Base-by-base conservation (phyloP, 768 basidiomycete genomes). In the Lentinus brumalis region DNA sequence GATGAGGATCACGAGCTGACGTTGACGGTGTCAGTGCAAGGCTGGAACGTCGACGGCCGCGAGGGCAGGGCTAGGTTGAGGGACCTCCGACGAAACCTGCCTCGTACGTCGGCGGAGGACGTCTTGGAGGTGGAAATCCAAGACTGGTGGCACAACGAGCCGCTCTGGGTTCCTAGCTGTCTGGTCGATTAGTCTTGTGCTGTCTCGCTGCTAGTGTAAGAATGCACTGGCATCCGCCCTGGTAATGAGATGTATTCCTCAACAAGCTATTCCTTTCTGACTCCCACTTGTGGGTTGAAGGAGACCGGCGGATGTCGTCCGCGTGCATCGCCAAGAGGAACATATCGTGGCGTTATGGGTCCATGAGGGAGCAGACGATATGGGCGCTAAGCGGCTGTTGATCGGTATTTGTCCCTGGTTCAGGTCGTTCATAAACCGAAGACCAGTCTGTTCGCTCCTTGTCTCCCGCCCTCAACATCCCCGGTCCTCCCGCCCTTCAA, bases 371-470 rank as follows among this genome's bases (percentile, higher is more conserved):
- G 21, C 46, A 8, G 35, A 35, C 6, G 35, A 35, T 35, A 35
- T 35, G 35, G 35, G 35, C 35, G 35, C 35, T 29, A 26, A 14
- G 16, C n/a, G 21, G 44, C n/a, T 49, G 46, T 49, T 49, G 46
- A 26, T 4, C 12, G 46, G 8, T 49, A 26, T 49, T 49, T 49
- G 46, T 18, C 9, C 21, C 12, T 26, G 46, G 46, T 49, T 49
- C 21, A 26, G 10, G 46, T 26, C 12, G 46, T 12, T 49, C 46
- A 49, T 49, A 49, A 49, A 49, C 46, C 46, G 26, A 30, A 49
- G 12, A 49, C 35, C 57, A n/a, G 61, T 57, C 53, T 40, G 56
- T 39, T 53, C 57, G 32, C 21, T 49, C 46, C 49, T 56, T 55
- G 62, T 56, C 41, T 56, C 46, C 29, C 35, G 44, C 47, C 58